Base-by-base conservation (phyloP, 306 rosid genomes). In the Potentilla sterilis region DNA sequence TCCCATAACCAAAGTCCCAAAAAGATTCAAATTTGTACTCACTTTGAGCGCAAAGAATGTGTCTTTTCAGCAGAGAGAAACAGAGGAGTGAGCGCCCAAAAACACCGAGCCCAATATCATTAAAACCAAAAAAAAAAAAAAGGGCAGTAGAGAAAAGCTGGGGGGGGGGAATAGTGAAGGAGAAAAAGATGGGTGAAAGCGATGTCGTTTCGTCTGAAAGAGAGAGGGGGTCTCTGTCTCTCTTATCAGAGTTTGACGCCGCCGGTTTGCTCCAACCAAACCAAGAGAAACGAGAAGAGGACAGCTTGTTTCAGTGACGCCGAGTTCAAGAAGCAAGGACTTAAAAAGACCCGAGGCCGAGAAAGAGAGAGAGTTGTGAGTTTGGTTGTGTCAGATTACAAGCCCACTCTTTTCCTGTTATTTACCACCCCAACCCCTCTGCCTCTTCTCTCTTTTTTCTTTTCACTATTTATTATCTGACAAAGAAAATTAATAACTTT, bases 221-320 rank as follows among this genome's bases (percentile, higher is more conserved):
- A 38, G 77, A 11, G 71, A 38, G 24, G 40, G 40, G 40, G 40
- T 57, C 40, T 57, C 4, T 55, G 34, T 59, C 37, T 32, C 66
- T 61, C 66, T 32, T 37, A 37, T 16, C 43, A 35, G 59, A 72
- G 67, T 13, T 47, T 35, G 67, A 77, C 88, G 85, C 83, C 87
- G 86, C 81, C 78, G 85, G 84, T 72, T 58, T 15, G 63, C 66
- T 52, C 48, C 79, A n/a, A 8, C 67, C 48, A 67, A 73, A 57
- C 73, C 73, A 74, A 78, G 77, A 73, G 76, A 83, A 79, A 75
- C 55, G 40, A 58, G 64, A 61, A 41, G 44, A 41, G 43, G 41
- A 37, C 14, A 35, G 28, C 28, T 64, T 64, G 47, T 28, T 8
- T 6, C 42, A 18, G 47, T 3, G 69, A 74, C 82, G 79, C 83